Evolutionary conservation across 2,329 filamentous ascomycete species (phyloP).

Genomic region (Venturia aucupariae): DNA sequence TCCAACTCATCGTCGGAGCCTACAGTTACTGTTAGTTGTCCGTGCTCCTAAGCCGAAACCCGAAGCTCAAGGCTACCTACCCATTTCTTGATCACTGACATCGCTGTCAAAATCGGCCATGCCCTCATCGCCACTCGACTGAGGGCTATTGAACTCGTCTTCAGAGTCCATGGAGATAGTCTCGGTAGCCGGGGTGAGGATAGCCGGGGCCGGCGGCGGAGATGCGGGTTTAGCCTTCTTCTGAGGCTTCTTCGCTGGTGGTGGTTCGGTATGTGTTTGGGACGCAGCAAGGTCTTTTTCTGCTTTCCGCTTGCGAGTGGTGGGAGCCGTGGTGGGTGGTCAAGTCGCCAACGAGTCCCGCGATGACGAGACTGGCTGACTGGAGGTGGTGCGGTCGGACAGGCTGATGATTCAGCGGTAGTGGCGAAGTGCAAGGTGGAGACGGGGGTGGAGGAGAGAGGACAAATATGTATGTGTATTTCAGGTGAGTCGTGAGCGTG

Average conservation of each 20-base stretch:
- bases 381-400: conserved; percentile 18
- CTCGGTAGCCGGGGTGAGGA: conserved; percentile 14
- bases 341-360: conserved; percentile 18
- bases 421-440: not conserved
- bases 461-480: not conserved
- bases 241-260: conserved; percentile 15
- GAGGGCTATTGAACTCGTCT: conserved; percentile 81
- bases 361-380: conserved; percentile 20
- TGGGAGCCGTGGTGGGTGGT: conserved; percentile 23
- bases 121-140: conserved; percentile 67
- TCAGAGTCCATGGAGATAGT: conserved; percentile 78
- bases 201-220: conserved; percentile 20
- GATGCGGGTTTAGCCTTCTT: conserved; percentile 8
- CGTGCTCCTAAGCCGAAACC: not conserved
- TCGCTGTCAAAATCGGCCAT: conserved; percentile 60
- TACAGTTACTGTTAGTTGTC: conserved; percentile 17
- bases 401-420: conserved; percentile 2
- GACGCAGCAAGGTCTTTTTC: conserved; percentile 2
- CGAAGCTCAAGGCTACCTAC: not conserved
- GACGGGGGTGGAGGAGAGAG: not conserved
- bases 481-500: not conserved
- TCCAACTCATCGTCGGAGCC: conserved; percentile 47
- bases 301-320: conserved; percentile 26
- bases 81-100: conserved; percentile 31
- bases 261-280: not conserved